Base-by-base conservation (phyloP, 1,284 basidiomycete species). In the Fomitopsis pinicola region DNA sequence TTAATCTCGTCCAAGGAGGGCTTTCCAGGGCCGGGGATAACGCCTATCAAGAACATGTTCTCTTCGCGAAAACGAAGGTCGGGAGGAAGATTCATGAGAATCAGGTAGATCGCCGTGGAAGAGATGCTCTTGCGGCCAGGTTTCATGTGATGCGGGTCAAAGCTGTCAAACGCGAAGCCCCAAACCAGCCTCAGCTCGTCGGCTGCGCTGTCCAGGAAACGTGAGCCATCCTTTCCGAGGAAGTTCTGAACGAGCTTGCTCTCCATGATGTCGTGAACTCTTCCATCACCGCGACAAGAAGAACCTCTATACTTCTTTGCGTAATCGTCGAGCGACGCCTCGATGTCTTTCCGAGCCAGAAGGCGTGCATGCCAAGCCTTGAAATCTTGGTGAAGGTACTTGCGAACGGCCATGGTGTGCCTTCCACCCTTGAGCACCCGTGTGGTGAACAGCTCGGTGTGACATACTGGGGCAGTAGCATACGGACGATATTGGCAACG, bases 1-100 rank as follows among this genome's bases (percentile, higher is more conserved):
- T 79, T 79, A 33, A 78, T 65, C 44, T 73, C 63, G 5, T 70
- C 69, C 0, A 69, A 52, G 15, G 67, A 66, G 0, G 78, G 76
- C 55, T 77, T 71, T 15, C 68, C 76, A 10, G 77, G 77, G 17
- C 68, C 76, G 9, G 77, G 77, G 17, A 78, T 71, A 38, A 75
- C 64, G 0, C 72, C 72, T 12, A 66, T 67, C 6, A 73, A 50
- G 57, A 64, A 73, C 26, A 74, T 59, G 59, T 75, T 74, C 60
- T 69, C 66, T 5, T 61, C 55, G 2, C 56, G 62, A 46, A 69
- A 72, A 14, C 73, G 67, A 0, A 73, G 35, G n/a, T 71, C 52
- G 14, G 68, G 66, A 0, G 73, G 74, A 6, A 74, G 67, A 54
- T 73, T 74, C 19, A 69, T 55, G 53, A 67, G 69, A 1, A 64